Evolutionary conservation across 108 stramenopile genomes (phyloP).

Genomic region (Skeletonema costatum): DNA sequence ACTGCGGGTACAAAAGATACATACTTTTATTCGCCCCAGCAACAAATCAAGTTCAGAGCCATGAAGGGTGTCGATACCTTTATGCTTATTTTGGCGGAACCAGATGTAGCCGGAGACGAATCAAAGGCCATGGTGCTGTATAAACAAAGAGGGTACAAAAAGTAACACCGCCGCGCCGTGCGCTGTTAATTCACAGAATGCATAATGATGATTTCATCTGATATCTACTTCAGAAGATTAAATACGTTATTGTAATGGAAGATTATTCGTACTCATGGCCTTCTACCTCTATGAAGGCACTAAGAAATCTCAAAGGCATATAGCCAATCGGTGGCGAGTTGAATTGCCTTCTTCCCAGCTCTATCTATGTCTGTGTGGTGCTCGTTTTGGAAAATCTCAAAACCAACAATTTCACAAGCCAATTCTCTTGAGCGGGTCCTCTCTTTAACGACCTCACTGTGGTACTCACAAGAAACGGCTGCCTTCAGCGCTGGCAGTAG

Average conservation of each 20-base stretch:
- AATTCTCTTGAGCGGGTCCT: constrained; percentile 15
- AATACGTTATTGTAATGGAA: neutral
- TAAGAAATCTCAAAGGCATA: neutral
- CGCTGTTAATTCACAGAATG: neutral
- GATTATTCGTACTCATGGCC: neutral
- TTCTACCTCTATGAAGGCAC: neutral
- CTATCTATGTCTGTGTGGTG: neutral
- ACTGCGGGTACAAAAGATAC: constrained; percentile 11
- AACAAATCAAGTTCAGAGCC: constrained; percentile 24
- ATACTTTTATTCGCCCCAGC: constrained; percentile 23
- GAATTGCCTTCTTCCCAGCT: constrained; percentile 1
- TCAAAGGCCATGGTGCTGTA: constrained; percentile 8
- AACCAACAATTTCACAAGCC: constrained; percentile 17
- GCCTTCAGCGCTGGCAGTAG: constrained; percentile 53
- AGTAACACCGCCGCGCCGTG: neutral
- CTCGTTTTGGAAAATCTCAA: neutral
- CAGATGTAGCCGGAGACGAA: constrained; percentile 19
- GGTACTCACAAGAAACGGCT: constrained; percentile 45
- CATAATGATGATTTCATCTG: neutral
- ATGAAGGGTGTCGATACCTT: constrained; percentile 15
- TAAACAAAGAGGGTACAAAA: constrained; percentile 20
- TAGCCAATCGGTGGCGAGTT: neutral
- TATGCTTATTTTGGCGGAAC: constrained; percentile 9
- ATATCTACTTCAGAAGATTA: neutral
- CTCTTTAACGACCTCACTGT: constrained; percentile 3